These are phyloP conservation scores for Meripilus lineatus DNA, from an alignment of 1,284 basidiomycete genomes.

Conservation along the genomic window DNA sequence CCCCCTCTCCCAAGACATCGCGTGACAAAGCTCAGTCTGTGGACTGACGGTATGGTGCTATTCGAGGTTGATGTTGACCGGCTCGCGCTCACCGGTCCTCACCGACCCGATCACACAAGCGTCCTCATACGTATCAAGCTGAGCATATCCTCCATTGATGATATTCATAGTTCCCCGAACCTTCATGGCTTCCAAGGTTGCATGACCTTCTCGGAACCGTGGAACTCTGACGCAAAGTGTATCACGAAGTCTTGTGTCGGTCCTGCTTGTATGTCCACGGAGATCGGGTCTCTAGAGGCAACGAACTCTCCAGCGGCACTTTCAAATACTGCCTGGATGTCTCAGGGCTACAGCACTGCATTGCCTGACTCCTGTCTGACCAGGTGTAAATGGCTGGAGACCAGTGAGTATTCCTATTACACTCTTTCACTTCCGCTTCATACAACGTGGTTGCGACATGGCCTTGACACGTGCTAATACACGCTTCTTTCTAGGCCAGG, in stretches of 20 bases:
- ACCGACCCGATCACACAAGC: constrained; percentile 27
- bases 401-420: constrained; percentile 30
- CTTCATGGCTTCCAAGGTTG: constrained; percentile 59
- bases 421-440: no score
- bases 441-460: no score
- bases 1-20: constrained; percentile 16
- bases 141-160: constrained; percentile 46
- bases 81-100: constrained; percentile 28
- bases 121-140: constrained; percentile 44
- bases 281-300: constrained; percentile 46
- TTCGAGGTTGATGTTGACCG: constrained; percentile 50
- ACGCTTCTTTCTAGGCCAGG: constrained; percentile 36
- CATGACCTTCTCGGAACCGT: constrained; percentile 48
- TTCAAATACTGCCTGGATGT: no score
- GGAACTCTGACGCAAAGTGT: constrained; percentile 49
- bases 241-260: constrained; percentile 54
- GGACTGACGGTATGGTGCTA: constrained; percentile 64
- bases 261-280: constrained; percentile 43
- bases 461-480: no score
- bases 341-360: constrained; percentile 40
- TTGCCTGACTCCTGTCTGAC: constrained; percentile 58
- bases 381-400: constrained; percentile 55
- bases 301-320: constrained; percentile 17
- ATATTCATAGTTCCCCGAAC: constrained; percentile 40
- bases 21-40: constrained; percentile 31